Base-by-base conservation (phyloP, 225 moss, liverwort and hornwort genomes). In the Polytrichum formosum region DNA sequence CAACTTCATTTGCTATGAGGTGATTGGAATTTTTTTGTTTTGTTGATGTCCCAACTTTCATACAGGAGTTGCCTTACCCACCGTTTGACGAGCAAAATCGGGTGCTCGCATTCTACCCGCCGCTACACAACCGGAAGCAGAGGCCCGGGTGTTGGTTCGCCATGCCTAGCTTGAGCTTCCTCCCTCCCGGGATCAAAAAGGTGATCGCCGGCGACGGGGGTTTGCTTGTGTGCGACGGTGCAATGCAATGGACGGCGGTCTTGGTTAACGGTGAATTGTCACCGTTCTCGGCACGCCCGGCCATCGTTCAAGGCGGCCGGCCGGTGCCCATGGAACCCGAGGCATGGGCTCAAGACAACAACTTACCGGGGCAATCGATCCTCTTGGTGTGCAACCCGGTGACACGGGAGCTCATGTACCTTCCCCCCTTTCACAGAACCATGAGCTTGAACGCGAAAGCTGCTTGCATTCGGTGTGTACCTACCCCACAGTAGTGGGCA, bases 191-290 rank as follows among this genome's bases (percentile, higher is more conserved):
- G 28, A 55, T 79, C 0, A 79, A 70, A 18, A 66, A 18, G 10
- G 37, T 82, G 2, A 85, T 85, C 67, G 74, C 82, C 53, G 79
- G 82, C 28, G 79, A 82, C 67, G 79, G 82, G 33, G 72, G 85
- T 20, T 64, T 85, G n/a, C 53, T 85, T 20, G 4, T 82, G 22
- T 85, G 79, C 19, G 74, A 85, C 53, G 85, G 82, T 53, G 77
- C 76, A 18, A 82, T 82, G 77, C 55, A 74, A 29, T 82, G 74
- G 77, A 82, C 74, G 0, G 0, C 72, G 6, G 28, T 82, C 6
- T 54, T 79, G 46, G 65, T 66, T 3, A 28, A 75, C 53, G 62
- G 71, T 1, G 18, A 71, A 13, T 16, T 71, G 46, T 31, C 71
- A 0, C 71, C 71, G 16, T 28, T 70, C 9, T 56, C 70, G 16